Evolutionary conservation across 2,329 filamentous ascomycete species (phyloP).

Genomic region (Aspergillus awamori): DNA sequence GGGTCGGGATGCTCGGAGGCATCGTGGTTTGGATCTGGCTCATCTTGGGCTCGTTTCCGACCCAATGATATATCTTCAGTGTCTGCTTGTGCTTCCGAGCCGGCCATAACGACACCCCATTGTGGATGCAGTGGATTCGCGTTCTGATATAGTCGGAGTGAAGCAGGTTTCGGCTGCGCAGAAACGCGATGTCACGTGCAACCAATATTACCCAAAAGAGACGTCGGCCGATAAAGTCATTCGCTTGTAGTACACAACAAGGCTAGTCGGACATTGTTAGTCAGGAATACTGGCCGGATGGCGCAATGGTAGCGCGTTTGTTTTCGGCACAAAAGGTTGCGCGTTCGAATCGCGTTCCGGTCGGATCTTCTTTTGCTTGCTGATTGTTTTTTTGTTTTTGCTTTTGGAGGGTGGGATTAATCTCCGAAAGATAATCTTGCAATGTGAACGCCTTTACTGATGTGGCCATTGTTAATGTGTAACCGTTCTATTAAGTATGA

Average conservation of each 20-base stretch:
- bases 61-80: constrained; percentile 10
- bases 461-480: neutral
- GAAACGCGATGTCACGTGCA: constrained; percentile 1
- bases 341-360: constrained; percentile 15
- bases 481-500: neutral
- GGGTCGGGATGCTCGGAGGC: neutral
- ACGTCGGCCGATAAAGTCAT: neutral
- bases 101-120: constrained; percentile 33
- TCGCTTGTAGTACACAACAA: neutral
- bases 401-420: neutral
- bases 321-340: constrained; percentile 19
- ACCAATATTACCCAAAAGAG: neutral
- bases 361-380: constrained; percentile 10
- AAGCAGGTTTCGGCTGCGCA: neutral
- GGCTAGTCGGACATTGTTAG: neutral
- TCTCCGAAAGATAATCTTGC: neutral
- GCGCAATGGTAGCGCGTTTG: constrained; percentile 21
- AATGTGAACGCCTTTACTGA: neutral
- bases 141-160: neutral
- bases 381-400: neutral
- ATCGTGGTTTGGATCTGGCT: constrained; percentile 1
- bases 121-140: constrained; percentile 7
- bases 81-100: constrained; percentile 7
- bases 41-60: constrained; percentile 23
- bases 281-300: constrained; percentile 10